These are phyloP conservation scores for Cutaneotrichosporon spelunceum DNA, from an alignment of 1,284 basidiomycete genomes.

Conservation along the genomic window DNA sequence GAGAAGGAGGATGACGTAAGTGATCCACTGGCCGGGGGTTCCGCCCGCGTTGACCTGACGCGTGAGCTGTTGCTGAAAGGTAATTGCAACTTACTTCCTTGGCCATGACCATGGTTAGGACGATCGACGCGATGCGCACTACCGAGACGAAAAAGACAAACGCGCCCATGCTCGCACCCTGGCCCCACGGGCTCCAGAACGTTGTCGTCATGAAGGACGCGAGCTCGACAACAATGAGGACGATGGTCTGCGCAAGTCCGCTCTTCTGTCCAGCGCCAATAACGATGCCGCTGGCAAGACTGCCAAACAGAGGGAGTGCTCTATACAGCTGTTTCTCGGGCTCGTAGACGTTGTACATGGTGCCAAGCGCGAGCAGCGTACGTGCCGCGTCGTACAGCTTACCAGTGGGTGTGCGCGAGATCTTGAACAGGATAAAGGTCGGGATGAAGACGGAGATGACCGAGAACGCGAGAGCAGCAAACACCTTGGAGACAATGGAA, in stretches of 20 bases:
- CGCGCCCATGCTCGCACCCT: constrained; percentile 91
- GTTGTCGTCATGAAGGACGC: constrained; percentile 77
- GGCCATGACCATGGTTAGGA: constrained; percentile 81
- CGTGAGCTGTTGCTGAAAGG: constrained; percentile 16
- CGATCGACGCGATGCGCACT: constrained; percentile 80
- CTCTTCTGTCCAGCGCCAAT: constrained; percentile 85
- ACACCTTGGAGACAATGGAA: constrained; percentile 48
- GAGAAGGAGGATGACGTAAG: constrained; percentile 85
- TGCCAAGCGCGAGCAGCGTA: constrained; percentile 83
- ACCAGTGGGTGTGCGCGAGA: constrained; percentile 73
- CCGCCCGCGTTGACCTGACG: constrained; percentile 74
- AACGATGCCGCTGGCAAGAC: constrained; percentile 72
- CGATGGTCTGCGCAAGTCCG: constrained; percentile 84
- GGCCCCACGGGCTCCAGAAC: constrained; percentile 93
- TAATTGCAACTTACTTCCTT: constrained; percentile 63
- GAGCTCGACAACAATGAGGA: constrained; percentile 82
- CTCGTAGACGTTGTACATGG: constrained; percentile 93
- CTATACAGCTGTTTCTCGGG: constrained; percentile 88
- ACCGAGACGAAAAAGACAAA: constrained; percentile 89
- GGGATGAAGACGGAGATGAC: constrained; percentile 77
- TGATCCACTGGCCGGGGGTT: constrained; percentile 80
- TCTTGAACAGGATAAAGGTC: constrained; percentile 66
- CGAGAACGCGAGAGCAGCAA: constrained; percentile 57
- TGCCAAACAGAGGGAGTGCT: constrained; percentile 72
- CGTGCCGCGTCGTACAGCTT: constrained; percentile 93